Evolutionary conservation across 2,329 filamentous ascomycete genomes (phyloP), one percentile per base, ranked within the genome.

Genomic region (Leptodontidium sp.): DNA sequence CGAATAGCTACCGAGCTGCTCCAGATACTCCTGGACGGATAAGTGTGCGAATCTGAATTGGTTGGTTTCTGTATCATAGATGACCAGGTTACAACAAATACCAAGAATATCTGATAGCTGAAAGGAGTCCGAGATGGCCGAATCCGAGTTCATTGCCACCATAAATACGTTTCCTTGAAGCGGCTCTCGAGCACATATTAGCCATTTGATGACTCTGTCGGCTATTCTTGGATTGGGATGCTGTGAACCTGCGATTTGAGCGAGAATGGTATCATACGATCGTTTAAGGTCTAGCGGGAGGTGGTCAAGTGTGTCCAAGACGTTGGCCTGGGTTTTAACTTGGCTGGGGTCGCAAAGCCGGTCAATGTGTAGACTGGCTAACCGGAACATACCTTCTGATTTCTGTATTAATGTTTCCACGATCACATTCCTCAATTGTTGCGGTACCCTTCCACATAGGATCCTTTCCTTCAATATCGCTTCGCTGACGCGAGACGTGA

Each of bases 11-110:
- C 35, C 17, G 6, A 32, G 66, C 43, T 11, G 29, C 15, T 70
- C 59, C 4, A 71, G 52, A 40, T 70, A 70, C 35, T 70, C 70
- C 32, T 24, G 58, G 8, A 71, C 70, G 1, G 68, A 71, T 43
- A 71, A 59, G 38, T 71, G 70, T 26, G 65, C 68, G 47, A 68
- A 71, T 26, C 68, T 63, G 65, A 61, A 45, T 2, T 2, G 35
- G n/a, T 61, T 35, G 2, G 26, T 17, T 21, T 61, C 58, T 12
- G 47, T 21, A 24, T 61, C 58, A 61, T 61, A 15, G 3, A 61
- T 32, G 15, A 61, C 58, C 7, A 71, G 45, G 61, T 71, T 71
- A 32, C 67, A 67, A 15, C 62, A 66, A 1, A 67, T 52, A 38
- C 61, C 65, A 17, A 71, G 40, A 43, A 69, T 52, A 43, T 68